phyloP scores from a whole-genome alignment of 2,329 filamentous ascomycete genomes.

The Sporothrix pallida region DNA sequence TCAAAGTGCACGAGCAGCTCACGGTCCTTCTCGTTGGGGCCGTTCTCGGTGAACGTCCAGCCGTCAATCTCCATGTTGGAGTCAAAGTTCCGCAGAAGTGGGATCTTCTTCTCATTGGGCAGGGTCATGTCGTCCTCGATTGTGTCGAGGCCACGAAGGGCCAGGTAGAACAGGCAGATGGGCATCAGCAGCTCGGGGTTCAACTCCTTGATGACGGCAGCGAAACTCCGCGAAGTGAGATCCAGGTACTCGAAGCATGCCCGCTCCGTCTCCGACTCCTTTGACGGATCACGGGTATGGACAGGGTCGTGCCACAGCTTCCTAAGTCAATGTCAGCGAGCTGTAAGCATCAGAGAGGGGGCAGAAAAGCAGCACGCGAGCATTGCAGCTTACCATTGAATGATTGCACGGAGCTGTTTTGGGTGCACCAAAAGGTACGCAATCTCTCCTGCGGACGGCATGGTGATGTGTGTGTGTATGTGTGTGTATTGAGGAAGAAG shows the following conservation, averaged over 20 bases:
- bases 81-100: slow-evolving; percentile 82
- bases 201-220: slow-evolving; percentile 91
- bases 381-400: slow-evolving; percentile 77
- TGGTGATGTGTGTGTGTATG: slow-evolving; percentile 50
- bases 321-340: slow-evolving; percentile 56
- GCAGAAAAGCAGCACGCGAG: slow-evolving; percentile 27
- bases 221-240: slow-evolving; percentile 90
- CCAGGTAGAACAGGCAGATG: slow-evolving; percentile 87
- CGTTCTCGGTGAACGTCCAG: slow-evolving; percentile 88
- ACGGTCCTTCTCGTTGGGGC: slow-evolving; percentile 90
- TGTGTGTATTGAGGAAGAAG: not conserved
- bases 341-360: not conserved
- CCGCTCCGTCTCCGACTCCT: slow-evolving; percentile 75
- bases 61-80: slow-evolving; percentile 78
- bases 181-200: slow-evolving; percentile 92
- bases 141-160: slow-evolving; percentile 92
- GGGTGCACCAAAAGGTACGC: slow-evolving; percentile 79
- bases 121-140: slow-evolving; percentile 99
- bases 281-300: slow-evolving; percentile 76
- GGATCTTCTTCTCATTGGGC: slow-evolving; percentile 78
- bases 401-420: slow-evolving; percentile 76
- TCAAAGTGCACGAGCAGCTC: slow-evolving; percentile 93
- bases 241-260: slow-evolving; percentile 87
- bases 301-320: slow-evolving; percentile 97
- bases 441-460: slow-evolving; percentile 60